These are phyloP conservation scores for Metschnikowia picachoensis DNA, from an alignment of 805 yeast genomes.

Conservation along the genomic window DNA sequence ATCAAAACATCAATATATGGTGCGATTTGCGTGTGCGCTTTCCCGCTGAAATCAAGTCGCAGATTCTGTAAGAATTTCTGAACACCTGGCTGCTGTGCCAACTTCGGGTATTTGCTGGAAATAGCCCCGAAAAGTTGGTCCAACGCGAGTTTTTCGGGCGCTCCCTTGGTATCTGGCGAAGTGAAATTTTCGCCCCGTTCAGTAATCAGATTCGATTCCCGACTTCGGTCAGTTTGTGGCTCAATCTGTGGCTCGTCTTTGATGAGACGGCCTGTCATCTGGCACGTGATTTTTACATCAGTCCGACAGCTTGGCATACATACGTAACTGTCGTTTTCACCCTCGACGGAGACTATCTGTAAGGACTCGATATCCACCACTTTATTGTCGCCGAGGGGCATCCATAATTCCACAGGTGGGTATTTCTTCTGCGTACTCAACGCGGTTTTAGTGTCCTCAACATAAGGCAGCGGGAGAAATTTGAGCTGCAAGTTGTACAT, in stretches of 20 bases:
- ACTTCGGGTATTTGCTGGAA: constrained; percentile 26
- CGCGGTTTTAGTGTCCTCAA: constrained; percentile 1
- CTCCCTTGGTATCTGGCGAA: too few species aligned
- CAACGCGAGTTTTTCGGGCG: background rate
- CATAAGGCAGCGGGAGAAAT: constrained; percentile 43
- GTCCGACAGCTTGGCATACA: constrained; percentile 38
- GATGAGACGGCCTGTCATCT: constrained; percentile 33
- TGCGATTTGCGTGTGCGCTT: constrained; percentile 32
- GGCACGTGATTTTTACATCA: constrained; percentile 46
- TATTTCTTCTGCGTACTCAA: constrained; percentile 25
- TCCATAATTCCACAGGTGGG: constrained; percentile 59
- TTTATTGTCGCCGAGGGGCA: constrained; percentile 37
- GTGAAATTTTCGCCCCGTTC: background rate
- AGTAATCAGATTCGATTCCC: background rate
- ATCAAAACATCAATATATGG: constrained; percentile 37
- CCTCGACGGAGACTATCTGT: constrained; percentile 42
- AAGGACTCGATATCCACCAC: constrained; percentile 37
- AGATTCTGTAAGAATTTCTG: constrained; percentile 36
- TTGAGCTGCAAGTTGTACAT: constrained; percentile 41
- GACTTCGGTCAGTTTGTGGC: too few species aligned
- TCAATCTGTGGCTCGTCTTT: constrained; percentile 4
- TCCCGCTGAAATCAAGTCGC: constrained; percentile 40
- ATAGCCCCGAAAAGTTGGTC: constrained; percentile 18
- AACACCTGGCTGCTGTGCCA: constrained; percentile 40
- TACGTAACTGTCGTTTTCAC: constrained; percentile 40